Base-by-base conservation (phyloP, 129 eudicot genomes). In the Smallanthus sonchifolius region DNA sequence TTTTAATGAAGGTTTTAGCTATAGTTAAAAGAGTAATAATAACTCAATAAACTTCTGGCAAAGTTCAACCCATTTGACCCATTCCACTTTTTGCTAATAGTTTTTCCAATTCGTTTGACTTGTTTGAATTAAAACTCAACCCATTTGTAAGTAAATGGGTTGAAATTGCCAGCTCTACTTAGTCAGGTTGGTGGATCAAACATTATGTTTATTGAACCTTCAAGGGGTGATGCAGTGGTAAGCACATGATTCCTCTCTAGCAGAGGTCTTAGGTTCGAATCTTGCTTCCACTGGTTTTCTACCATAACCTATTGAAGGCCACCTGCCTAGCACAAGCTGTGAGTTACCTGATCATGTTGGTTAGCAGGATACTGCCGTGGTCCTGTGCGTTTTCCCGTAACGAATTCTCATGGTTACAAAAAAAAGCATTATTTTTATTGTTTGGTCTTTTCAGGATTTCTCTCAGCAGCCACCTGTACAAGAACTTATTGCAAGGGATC, bases 401-500 rank as follows among this genome's bases (percentile, higher is more conserved):
- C 30, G 30, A 1, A 24, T 24, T 24, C 30, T 24, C 30, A 24
- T 24, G 30, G 30, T 24, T 24, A 24, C 30, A 0, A 24, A 24
- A 24, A 24, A 24, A 6, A 51, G 35, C 19, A 42, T 10, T 36
- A 32, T 13, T 16, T 49, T 20, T 10, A 80, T 36, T 65, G 14
- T 79, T 75, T 74, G 74, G 48, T 78, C 30, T 7, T 8, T 65
- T 42, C 79, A 94, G 99, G 99, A 94, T 80, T 94, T 88, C 76
- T 84, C 99, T 7, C 96, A 83, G 81, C 93, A 88, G 80, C 99
- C 99, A 45, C 99, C 99, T 78, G 84, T 84, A 9, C 99, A 94
- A 78, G 98, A 94, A 80, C 91, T 94, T 67, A 83, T 94, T 65
- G 98, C 97, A 15, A 87, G 97, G 85, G 98, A 94, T 88, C 97